A percentile compares a stretch with the other conserved stretches of the same genome.
These are phyloP conservation scores for Rasamsonia emersonii DNA, from an alignment of 2,329 filamentous ascomycete species.

Conservation along the genomic window DNA sequence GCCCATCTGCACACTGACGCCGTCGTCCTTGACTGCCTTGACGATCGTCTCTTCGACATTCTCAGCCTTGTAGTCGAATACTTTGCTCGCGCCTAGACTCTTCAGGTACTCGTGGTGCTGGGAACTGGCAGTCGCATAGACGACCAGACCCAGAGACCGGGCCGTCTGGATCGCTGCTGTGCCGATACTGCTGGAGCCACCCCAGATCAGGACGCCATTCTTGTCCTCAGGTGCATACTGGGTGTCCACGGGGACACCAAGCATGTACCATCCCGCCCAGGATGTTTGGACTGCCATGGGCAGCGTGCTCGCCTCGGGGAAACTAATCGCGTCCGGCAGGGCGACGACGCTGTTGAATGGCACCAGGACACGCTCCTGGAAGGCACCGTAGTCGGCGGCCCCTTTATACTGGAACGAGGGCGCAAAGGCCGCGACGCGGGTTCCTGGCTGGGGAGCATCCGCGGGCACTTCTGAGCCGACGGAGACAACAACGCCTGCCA, in stretches of 20 bases:
- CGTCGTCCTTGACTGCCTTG: constrained; percentile 13
- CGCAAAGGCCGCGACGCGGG: constrained; percentile 22
- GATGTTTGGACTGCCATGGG: constrained; percentile 19
- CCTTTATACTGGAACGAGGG: constrained; percentile 18
- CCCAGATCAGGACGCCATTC: constrained; percentile 33
- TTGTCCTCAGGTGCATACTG: constrained; percentile 15
- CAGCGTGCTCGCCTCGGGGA: constrained; percentile 18
- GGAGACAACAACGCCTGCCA: constrained; percentile 22
- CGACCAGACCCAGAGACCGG: constrained; percentile 30
- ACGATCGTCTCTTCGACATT: constrained; percentile 24
- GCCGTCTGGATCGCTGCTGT: constrained; percentile 34
- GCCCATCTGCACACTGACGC: constrained; percentile 6
- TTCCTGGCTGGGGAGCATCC: constrained; percentile 15
- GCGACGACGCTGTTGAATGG: constrained; percentile 19
- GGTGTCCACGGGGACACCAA: constrained; percentile 17
- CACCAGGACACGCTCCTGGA: constrained; percentile 21
- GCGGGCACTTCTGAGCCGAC: constrained; percentile 17
- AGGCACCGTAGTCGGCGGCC: constrained; percentile 20
- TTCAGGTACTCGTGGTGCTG: constrained; percentile 31
- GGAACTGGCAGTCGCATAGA: constrained; percentile 32
- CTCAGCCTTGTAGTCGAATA: constrained; percentile 33
- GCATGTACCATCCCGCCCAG: constrained; percentile 17
- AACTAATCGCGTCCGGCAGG: constrained; percentile 20
- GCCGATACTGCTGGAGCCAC: constrained; percentile 34
- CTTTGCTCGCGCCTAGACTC: constrained; percentile 26